phyloP scores from a whole-genome alignment of 106 monocot species.

The Chionographis japonica region DNA sequence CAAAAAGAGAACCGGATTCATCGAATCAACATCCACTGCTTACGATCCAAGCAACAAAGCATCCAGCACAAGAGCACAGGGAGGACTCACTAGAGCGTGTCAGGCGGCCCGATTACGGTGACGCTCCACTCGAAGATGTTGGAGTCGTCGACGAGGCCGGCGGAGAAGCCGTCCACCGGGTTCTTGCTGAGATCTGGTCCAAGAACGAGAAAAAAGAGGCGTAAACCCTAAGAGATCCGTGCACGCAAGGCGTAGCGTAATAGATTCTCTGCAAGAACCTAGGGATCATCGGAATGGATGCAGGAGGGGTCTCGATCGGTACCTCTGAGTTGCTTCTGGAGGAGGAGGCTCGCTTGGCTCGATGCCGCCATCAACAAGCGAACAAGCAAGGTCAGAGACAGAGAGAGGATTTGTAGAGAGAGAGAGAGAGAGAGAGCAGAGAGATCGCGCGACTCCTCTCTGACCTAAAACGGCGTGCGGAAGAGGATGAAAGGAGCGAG shows the following conservation, averaged over 20 bases:
- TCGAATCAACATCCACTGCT: too few relatives aligned
- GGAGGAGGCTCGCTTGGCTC: slow-evolving; percentile 52
- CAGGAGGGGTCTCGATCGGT: background rate
- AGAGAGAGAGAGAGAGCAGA: slow-evolving; percentile 8
- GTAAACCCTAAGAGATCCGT: too few relatives aligned
- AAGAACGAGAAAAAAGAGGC: background rate
- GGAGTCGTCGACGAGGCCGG: slow-evolving; percentile 61
- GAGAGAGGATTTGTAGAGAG: slow-evolving; percentile 4
- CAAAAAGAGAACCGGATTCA: too few relatives aligned
- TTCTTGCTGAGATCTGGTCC: slow-evolving; percentile 56
- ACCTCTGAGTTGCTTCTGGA: slow-evolving; percentile 60
- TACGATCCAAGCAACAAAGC: background rate
- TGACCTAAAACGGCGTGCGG: too few relatives aligned
- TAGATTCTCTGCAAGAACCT: background rate
- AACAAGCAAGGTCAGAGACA: slow-evolving; percentile 4
- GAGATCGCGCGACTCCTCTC: background rate
- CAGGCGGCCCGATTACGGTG: slow-evolving; percentile 75
- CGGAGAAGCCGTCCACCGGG: slow-evolving; percentile 78
- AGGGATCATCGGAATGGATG: background rate
- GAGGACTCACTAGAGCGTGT: slow-evolving; percentile 64
- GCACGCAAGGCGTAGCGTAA: too few relatives aligned
- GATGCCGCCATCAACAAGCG: slow-evolving; percentile 18
- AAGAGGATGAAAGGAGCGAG: background rate
- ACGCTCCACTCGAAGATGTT: slow-evolving; percentile 80
- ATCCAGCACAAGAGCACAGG: background rate